A percentile compares a stretch with the other conserved stretches of the same genome.
Evolutionary conservation across 1,284 basidiomycete genomes (phyloP).

Genomic region (Ganoderma lingzhi): DNA sequence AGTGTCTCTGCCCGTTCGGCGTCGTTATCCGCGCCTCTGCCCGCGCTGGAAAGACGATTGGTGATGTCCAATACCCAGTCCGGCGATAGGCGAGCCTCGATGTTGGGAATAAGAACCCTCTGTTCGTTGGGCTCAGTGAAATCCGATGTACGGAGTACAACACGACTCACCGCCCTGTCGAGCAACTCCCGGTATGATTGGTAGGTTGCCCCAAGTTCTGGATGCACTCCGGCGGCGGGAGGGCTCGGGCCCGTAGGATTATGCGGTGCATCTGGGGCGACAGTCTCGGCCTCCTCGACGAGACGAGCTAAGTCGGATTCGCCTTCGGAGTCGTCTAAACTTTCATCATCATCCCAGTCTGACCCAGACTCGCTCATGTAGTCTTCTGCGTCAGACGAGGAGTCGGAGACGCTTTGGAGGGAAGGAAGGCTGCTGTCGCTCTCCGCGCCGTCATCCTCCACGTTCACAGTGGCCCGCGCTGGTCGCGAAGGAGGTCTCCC

Average conservation of each 20-base stretch:
- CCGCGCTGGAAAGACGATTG: not conserved
- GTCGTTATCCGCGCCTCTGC: conserved; percentile 28
- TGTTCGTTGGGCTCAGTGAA: not conserved
- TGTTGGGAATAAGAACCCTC: conserved; percentile 17
- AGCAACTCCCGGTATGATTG: conserved; percentile 19
- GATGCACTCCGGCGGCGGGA: not conserved
- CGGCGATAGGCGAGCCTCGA: conserved; percentile 16
- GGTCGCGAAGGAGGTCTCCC: not conserved
- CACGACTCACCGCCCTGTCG: conserved; percentile 25
- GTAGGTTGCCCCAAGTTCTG: not conserved
- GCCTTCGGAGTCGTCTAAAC: conserved; percentile 18
- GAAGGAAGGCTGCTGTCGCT: conserved; percentile 39
- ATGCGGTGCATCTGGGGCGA: not conserved
- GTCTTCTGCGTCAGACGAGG: conserved; percentile 31
- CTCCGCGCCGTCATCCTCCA: conserved; percentile 23
- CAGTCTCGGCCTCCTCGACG: not conserved
- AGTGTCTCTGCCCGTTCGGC: conserved; percentile 39
- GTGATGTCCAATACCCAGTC: conserved; percentile 15
- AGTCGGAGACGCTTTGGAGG: conserved; percentile 41
- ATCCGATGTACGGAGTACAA: not conserved
- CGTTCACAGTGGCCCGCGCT: not conserved
- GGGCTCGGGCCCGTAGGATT: not conserved
- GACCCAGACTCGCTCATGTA: conserved; percentile 22
- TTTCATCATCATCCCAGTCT: conserved; percentile 27
- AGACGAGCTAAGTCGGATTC: conserved; percentile 11